Percentiles rank a stretch among this genome's conserved stretches.
These are phyloP conservation scores for Silene coronaria DNA, from an alignment of 179 eudicot species.

Conservation along the genomic window DNA sequence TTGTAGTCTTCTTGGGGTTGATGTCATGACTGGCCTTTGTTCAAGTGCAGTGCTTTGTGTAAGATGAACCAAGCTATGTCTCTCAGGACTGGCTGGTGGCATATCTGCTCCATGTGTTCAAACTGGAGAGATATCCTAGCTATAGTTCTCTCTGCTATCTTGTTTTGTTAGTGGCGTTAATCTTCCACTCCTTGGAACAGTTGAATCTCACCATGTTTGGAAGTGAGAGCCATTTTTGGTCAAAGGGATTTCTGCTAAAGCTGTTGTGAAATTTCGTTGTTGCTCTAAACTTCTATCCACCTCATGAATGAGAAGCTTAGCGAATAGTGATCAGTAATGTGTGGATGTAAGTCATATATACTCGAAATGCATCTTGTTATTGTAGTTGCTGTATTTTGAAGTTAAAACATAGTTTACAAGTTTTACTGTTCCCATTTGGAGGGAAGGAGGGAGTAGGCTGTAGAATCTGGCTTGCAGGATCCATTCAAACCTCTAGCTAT, in stretches of 20 bases:
- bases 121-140: neutral
- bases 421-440: neutral
- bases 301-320: neutral
- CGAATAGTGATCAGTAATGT: neutral
- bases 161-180: neutral
- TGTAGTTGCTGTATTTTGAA: neutral
- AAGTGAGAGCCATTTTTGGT: neutral
- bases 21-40: neutral
- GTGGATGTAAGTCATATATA: neutral
- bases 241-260: neutral
- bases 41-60: neutral
- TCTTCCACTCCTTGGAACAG: neutral
- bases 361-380: neutral
- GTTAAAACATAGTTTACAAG: neutral
- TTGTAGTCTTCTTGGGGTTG: neutral
- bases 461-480: neutral
- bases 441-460: neutral
- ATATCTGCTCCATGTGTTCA: neutral
- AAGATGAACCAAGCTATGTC: neutral
- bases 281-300: neutral
- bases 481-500: neutral
- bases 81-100: neutral
- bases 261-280: neutral
- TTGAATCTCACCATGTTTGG: constrained; percentile 5
- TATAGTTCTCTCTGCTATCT: neutral